Evolutionary conservation across 1,139 yeast species (phyloP).

Genomic region (Blastobotrys apis): DNA sequence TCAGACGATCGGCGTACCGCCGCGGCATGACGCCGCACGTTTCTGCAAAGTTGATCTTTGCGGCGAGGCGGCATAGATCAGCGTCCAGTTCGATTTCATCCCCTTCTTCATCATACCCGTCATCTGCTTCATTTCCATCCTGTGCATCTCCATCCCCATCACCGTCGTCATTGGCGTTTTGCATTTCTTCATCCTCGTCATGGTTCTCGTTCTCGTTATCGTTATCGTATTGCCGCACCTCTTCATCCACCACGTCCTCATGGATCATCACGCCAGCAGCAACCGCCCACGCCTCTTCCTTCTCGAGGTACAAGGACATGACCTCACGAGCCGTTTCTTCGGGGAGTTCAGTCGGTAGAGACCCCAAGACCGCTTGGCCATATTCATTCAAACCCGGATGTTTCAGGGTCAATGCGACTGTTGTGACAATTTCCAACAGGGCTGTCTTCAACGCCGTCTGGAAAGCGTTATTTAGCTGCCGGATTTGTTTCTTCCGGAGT

Average conservation of each 20-base stretch:
- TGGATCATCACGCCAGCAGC: slow-evolving; percentile 16
- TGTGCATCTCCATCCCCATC: neutral
- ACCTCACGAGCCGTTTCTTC: slow-evolving; percentile 16
- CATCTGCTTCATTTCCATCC: too few species aligned
- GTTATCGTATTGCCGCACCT: slow-evolving; percentile 9
- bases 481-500: slow-evolving; percentile 7
- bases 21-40: slow-evolving; percentile 21
- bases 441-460: slow-evolving; percentile 15
- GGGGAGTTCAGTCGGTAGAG: slow-evolving; percentile 8
- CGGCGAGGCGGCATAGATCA: slow-evolving; percentile 22
- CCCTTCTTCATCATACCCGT: slow-evolving; percentile 1
- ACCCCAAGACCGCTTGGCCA: slow-evolving; percentile 12
- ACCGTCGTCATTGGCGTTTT: slow-evolving; percentile 1
- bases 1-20: slow-evolving; percentile 21
- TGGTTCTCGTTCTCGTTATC: slow-evolving; percentile 10
- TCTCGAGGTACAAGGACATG: slow-evolving; percentile 22
- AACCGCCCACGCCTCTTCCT: slow-evolving; percentile 21
- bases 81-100: slow-evolving; percentile 17
- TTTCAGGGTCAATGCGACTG: slow-evolving; percentile 14
- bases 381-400: slow-evolving; percentile 12
- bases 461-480: slow-evolving; percentile 3
- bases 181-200: slow-evolving; percentile 9
- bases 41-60: slow-evolving; percentile 25
- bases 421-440: slow-evolving; percentile 19
- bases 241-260: slow-evolving; percentile 15